These are phyloP conservation scores for Alloteropsis semialata DNA, from an alignment of 176 grass and related monocot genomes.

Conservation along the genomic window DNA sequence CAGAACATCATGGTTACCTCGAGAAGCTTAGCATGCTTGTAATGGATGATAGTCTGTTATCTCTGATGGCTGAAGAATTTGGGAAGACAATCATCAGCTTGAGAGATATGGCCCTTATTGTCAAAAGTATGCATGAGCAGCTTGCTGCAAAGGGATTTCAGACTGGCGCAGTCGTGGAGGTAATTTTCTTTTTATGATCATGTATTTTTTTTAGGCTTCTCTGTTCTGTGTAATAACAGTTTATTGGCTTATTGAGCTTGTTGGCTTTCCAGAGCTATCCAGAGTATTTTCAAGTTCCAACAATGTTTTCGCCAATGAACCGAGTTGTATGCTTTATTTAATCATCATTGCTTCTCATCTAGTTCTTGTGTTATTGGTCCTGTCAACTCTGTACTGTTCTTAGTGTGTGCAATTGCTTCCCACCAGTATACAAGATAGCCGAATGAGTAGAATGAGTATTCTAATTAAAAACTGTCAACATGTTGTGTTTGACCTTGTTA, in stretches of 20 bases:
- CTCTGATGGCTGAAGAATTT: conserved; percentile 66
- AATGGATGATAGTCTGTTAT: conserved; percentile 55
- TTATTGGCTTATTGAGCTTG: conserved; percentile 15
- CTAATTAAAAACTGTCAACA: conserved; percentile 1
- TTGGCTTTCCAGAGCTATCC: neutral
- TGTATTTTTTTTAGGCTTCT: neutral
- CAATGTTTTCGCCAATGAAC: neutral
- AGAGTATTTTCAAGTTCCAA: neutral
- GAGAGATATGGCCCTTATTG: conserved; percentile 62
- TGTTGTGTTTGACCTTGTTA: neutral
- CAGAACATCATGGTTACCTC: conserved; percentile 60
- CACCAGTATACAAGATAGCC: conserved; percentile 6
- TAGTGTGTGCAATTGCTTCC: neutral
- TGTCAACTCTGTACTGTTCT: conserved; percentile 1
- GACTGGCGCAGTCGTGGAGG: conserved; percentile 62
- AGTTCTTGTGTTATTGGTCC: neutral
- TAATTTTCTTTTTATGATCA: conserved; percentile 26
- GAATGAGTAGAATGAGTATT: neutral
- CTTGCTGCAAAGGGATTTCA: conserved; percentile 60
- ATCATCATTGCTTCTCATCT: conserved; percentile 2
- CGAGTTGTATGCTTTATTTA: conserved; percentile 18
- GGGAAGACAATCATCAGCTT: conserved; percentile 60
- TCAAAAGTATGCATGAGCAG: conserved; percentile 73
- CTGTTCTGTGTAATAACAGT: conserved; percentile 3
- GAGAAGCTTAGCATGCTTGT: conserved; percentile 60